A percentile compares a stretch with the other conserved stretches of the same genome.
Evolutionary conservation across 1,284 basidiomycete genomes (phyloP).

Genomic region (Malassezia obtusa): DNA sequence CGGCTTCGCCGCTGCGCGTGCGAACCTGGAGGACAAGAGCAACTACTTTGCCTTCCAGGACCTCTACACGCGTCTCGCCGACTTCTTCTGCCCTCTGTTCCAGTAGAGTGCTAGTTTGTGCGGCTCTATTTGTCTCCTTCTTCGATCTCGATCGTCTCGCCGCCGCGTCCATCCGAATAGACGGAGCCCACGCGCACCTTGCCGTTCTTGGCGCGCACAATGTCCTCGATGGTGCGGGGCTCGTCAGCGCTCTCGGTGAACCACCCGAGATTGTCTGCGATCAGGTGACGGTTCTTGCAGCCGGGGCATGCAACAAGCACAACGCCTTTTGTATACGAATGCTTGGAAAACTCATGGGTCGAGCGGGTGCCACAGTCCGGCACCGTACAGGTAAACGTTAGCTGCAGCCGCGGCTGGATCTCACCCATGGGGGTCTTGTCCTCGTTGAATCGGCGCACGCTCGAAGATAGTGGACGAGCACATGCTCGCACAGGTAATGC

Average conservation of each 20-base stretch:
- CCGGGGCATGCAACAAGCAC: constrained; percentile 84
- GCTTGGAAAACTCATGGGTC: constrained; percentile 75
- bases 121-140: neutral
- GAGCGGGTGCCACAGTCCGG: constrained; percentile 66
- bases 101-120: neutral
- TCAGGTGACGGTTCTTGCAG: constrained; percentile 65
- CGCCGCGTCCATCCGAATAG: constrained; percentile 25
- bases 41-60: constrained; percentile 62
- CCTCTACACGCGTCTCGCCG: constrained; percentile 52
- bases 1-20: constrained; percentile 64
- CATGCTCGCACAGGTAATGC: too few species aligned
- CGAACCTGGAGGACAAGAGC: constrained; percentile 57
- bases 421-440: constrained; percentile 22
- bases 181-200: constrained; percentile 30
- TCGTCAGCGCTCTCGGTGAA: constrained; percentile 36
- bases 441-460: neutral
- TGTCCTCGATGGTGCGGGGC: constrained; percentile 42
- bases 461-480: neutral
- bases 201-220: constrained; percentile 39
- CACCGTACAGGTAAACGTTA: constrained; percentile 43
- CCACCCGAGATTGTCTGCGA: constrained; percentile 46
- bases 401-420: constrained; percentile 32
- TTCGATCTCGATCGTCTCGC: constrained; percentile 42
- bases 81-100: constrained; percentile 21
- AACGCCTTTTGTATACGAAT: constrained; percentile 75